Conservation (phyloP, 768 basidiomycete species). For the Leccinum boreale region DNA sequence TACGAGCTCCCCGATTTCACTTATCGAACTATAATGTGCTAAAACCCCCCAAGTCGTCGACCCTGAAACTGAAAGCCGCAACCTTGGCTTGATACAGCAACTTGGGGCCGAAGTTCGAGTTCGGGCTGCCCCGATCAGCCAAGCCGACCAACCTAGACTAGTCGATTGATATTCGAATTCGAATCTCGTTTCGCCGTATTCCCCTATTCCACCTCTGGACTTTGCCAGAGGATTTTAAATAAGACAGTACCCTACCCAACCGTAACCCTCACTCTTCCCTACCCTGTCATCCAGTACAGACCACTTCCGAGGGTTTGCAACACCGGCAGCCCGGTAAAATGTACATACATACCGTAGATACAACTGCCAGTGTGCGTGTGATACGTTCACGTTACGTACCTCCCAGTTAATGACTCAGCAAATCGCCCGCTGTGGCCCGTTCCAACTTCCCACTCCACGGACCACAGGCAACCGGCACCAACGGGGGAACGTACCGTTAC, state of each 20-base stretch:
- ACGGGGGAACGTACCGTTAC: background rate
- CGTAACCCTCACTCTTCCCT: background rate
- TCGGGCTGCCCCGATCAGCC: background rate
- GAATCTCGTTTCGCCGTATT: background rate
- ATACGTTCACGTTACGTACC: background rate
- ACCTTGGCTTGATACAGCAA: background rate
- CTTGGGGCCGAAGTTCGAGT: background rate
- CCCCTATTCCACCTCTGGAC: background rate
- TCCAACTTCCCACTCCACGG: background rate
- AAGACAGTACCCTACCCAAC: background rate
- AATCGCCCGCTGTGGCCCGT: no score
- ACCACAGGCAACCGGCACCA: background rate
- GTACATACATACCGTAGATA: no score
- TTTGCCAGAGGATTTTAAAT: background rate
- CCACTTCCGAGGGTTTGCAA: background rate
- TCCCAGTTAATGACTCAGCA: no score
- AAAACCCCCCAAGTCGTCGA: background rate
- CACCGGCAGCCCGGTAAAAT: no score
- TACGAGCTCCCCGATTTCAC: background rate
- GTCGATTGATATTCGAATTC: background rate
- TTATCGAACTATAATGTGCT: background rate
- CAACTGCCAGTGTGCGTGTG: no score
- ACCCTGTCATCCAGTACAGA: background rate
- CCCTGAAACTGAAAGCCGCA: background rate
- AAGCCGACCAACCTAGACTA: background rate